These are phyloP conservation scores for Auricularia cornea DNA, from an alignment of 768 basidiomycete species.

Conservation along the genomic window DNA sequence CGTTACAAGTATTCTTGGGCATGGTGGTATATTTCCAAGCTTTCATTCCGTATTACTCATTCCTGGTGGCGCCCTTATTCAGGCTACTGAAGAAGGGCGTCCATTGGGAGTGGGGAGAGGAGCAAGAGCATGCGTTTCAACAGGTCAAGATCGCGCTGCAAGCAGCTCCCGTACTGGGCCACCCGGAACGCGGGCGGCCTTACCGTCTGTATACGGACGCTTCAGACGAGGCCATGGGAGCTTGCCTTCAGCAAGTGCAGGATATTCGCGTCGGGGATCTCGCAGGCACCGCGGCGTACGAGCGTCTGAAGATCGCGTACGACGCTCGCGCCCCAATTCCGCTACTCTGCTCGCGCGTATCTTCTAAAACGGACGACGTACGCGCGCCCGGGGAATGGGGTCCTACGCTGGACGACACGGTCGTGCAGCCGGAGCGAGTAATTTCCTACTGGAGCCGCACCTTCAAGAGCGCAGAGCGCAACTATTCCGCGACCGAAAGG, in stretches of 20 bases:
- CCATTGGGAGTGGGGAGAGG: conserved; percentile 15
- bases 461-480: too few relatives aligned
- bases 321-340: conserved; percentile 8
- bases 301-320: conserved; percentile 8
- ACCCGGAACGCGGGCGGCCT: conserved; percentile 20
- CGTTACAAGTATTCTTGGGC: conserved; percentile 28
- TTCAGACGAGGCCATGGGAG: conserved; percentile 13
- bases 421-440: too few relatives aligned
- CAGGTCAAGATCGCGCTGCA: conserved; percentile 21
- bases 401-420: too few relatives aligned
- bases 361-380: conserved; percentile 1
- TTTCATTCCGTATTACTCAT: conserved; percentile 26
- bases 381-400: too few relatives aligned
- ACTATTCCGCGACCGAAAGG: too few relatives aligned
- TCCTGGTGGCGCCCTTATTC: too few relatives aligned
- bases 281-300: conserved; percentile 15
- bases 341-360: conserved; percentile 2
- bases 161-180: conserved; percentile 25
- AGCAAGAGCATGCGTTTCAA: conserved; percentile 21
- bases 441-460: too few relatives aligned
- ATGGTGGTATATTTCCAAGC: conserved; percentile 31
- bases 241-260: conserved; percentile 19
- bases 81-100: too few relatives aligned
- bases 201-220: conserved; percentile 28
- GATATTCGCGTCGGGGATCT: conserved; percentile 15